These are phyloP conservation scores for Monilinia polystroma DNA, from an alignment of 2,329 filamentous ascomycete genomes.

Conservation along the genomic window DNA sequence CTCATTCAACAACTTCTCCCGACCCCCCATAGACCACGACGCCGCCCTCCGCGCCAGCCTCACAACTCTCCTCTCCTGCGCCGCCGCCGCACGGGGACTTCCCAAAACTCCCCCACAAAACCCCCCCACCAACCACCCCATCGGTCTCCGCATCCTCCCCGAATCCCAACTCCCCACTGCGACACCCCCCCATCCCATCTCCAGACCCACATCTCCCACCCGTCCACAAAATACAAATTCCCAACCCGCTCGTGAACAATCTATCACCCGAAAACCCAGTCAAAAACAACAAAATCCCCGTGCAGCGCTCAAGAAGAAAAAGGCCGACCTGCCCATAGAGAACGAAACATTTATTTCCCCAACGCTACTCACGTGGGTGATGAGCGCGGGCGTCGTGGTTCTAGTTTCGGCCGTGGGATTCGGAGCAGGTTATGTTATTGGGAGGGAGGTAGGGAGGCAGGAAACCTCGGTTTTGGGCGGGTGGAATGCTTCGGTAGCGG, in stretches of 20 bases:
- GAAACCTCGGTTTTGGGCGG: conserved; percentile 43
- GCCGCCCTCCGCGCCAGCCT: conserved; percentile 88
- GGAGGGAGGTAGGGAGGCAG: conserved; percentile 63
- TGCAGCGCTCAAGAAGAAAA: conserved; percentile 51
- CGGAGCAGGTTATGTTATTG: conserved; percentile 66
- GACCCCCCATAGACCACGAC: conserved; percentile 85
- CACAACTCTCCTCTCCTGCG: conserved; percentile 90
- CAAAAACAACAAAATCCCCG: conserved; percentile 49
- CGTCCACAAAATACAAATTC: conserved; percentile 29
- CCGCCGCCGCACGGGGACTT: conserved; percentile 81
- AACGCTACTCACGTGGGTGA: conserved; percentile 61
- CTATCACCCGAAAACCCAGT: conserved; percentile 36
- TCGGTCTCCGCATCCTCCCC: conserved; percentile 58
- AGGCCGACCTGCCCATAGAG: conserved; percentile 41
- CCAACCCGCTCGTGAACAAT: conserved; percentile 33
- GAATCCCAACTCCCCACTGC: conserved; percentile 58
- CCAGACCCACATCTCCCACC: conserved; percentile 38
- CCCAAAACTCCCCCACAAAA: conserved; percentile 49
- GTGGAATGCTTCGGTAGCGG: conserved; percentile 31
- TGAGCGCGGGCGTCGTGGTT: conserved; percentile 66
- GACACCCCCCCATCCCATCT: conserved; percentile 62
- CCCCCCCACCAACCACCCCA: conserved; percentile 36
- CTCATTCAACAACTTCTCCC: conserved; percentile 44
- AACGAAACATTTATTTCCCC: conserved; percentile 52
- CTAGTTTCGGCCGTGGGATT: conserved; percentile 68